phyloP scores from a whole-genome alignment of 169 alveolate species.

The Eimeria praecox region DNA sequence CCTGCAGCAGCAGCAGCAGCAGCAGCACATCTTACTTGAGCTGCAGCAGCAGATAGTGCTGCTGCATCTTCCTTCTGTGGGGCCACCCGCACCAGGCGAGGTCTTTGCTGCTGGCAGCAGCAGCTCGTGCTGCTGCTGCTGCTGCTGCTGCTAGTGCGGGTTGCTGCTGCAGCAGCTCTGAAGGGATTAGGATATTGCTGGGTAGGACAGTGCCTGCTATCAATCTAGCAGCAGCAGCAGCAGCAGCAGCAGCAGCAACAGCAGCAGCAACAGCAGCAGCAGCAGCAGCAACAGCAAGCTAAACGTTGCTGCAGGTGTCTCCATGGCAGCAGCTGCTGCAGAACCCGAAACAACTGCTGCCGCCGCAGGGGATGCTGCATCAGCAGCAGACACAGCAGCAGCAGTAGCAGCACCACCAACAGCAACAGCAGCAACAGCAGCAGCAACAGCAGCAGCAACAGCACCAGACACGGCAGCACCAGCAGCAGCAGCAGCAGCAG shows the following conservation, averaged over 20 bases:
- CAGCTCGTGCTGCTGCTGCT: neutral
- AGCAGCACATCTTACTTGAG: neutral
- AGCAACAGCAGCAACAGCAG: neutral
- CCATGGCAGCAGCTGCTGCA: conserved; percentile 4
- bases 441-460: neutral
- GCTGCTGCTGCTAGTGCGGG: neutral
- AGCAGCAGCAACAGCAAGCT: neutral
- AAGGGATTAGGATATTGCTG: too few species aligned
- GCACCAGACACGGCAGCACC: neutral
- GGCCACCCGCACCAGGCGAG: too few species aligned
- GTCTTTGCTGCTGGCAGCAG: too few species aligned
- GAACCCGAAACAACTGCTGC: neutral
- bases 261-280: neutral
- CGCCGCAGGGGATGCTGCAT: neutral
- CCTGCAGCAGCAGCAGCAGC: neutral
- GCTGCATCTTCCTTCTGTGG: neutral
- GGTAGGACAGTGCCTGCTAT: neutral
- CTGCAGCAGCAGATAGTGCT: neutral
- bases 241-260: too few species aligned
- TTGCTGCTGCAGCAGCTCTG: neutral
- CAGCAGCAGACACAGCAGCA: neutral
- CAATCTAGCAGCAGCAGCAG: neutral
- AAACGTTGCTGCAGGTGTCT: neutral
- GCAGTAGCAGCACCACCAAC: neutral
- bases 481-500: neutral